phyloP scores from a whole-genome alignment of 148 eudicot genomes.

The Persicaria maculosa region DNA sequence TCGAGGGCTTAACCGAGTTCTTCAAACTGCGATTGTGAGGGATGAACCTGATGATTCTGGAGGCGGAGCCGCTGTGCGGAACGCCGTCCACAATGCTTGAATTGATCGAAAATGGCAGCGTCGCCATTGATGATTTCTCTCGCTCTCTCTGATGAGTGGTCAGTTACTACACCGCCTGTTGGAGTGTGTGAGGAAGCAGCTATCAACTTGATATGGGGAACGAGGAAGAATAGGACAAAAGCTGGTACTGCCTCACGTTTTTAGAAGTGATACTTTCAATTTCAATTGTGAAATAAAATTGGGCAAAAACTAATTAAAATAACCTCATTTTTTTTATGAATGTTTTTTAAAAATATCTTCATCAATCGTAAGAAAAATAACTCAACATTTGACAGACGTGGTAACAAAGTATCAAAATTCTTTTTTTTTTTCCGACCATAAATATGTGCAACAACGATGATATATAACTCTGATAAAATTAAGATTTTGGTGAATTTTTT shows the following conservation, averaged over 20 bases:
- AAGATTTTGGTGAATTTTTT: too few relatives aligned
- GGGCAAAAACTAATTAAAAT: too few relatives aligned
- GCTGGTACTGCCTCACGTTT: slow-evolving; percentile 10
- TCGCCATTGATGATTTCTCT: background rate
- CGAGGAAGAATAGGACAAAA: slow-evolving; percentile 11
- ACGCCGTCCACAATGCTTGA: slow-evolving; percentile 4
- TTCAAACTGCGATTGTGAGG: slow-evolving; percentile 1
- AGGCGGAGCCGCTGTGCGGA: slow-evolving; percentile 3
- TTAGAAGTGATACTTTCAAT: background rate
- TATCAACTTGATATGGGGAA: slow-evolving; percentile 5
- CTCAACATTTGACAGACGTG: too few relatives aligned
- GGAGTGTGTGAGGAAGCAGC: slow-evolving; percentile 9
- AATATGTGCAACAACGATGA: too few relatives aligned
- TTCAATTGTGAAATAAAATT: background rate
- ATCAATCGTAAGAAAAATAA: too few relatives aligned
- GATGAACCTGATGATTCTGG: slow-evolving; percentile 11
- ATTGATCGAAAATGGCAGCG: slow-evolving; percentile 10
- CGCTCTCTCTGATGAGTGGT: background rate
- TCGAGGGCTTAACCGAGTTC: slow-evolving; percentile 7
- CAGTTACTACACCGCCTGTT: background rate
- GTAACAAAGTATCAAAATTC: too few relatives aligned
- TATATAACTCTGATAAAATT: too few relatives aligned
- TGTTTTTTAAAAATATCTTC: too few relatives aligned
- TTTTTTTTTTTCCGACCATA: too few relatives aligned
- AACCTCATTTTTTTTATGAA: too few relatives aligned